Evolutionary conservation across 2,329 filamentous ascomycete genomes (phyloP), one percentile per base, ranked within the genome.

Genomic region (Zymoseptoria tritici): DNA sequence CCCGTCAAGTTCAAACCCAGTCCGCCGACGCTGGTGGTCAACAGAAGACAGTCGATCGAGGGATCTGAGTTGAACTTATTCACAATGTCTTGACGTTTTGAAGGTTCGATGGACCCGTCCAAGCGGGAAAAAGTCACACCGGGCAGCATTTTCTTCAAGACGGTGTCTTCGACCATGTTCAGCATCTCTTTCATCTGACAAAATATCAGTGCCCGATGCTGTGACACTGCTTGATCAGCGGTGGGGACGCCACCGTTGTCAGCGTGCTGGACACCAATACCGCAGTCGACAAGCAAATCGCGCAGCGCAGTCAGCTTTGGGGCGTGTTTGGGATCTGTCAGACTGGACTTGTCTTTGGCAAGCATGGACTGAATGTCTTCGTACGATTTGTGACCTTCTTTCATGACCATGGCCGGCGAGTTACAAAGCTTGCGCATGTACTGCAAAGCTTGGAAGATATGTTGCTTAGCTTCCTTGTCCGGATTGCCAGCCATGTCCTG

Each of bases 131-230:
- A 97, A 46, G 95, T 94, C 5, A 97, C 92, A 0, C 88, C 89
- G 1, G 94, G 94, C n/a, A 99, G 82, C 76, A 97, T 82, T 70
- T 89, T 88, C 74, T 90, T 91, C 49, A 99, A 78, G 0, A 99
- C 94, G 60, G 93, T 92, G 68, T 89, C 91, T 72, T 97, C 92
- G 2, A 99, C 95, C 85, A 99, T 97, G 74, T 99, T 94, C 22
- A 99, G 82, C 95, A 99, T 99, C 75, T 99, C 94, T 77, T 99
- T 99, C 91, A 99, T 97, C 74, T 99, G 94, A 70, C 94, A 99
- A 81, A 99, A 99, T 66, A 99, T 89, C 26, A 99, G 84, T 0
- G 94, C 95, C 52, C 94, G 90, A 73, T 99, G 94, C 29, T 93
- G 94, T 62, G 94, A 96, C 73, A 99, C 95, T 49, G 92, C 95